Base-by-base conservation (phyloP, 768 basidiomycete genomes). In the Chalciporus chontae region DNA sequence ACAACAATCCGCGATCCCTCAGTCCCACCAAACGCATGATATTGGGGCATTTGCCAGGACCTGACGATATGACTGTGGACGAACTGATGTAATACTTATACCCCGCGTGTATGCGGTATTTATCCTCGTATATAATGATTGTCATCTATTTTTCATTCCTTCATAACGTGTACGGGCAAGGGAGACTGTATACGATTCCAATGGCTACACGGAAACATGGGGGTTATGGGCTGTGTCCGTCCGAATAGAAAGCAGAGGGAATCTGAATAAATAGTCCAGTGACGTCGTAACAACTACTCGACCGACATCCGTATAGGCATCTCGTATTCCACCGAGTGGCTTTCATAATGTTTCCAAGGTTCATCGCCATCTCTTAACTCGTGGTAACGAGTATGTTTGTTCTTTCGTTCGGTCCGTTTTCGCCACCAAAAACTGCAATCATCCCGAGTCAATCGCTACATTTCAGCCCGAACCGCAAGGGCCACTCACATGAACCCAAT, bases 1-100 rank as follows among this genome's bases (percentile, higher is more conserved):
- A 36, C 8, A 40, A 42, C 24, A 27, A 41, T 32, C 36, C n/a
- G 23, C 48, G 44, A 0, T 43, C 60, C 38, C 47, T 46, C 15
- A 58, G 46, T 39, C 52, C 50, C 23, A 59, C 47, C 34, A 54
- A 43, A 47, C 62, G 42, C 47, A 57, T 11, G 38, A 56, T 57
- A 19, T 48, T 64, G 37, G 75, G 73, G 21, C 62, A 65, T 43
- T 59, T 72, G 29, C 65, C 69, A 10, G 72, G 68, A 38, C 64
- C 69, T n/a, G 72, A 66, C 5, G 77, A 79, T 66, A 76, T 80
- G 76, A 79, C 77, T 1, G 46, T 77, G 50, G 78, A 80, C 26
- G 79, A 81, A 53, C 52, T 72, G 53, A 72, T 45, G 44, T 73
- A 53, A 58, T 48, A 24, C 47, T 45, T 15, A n/a, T n/a, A n/a